These are phyloP conservation scores for Ophiostoma quercus DNA, from an alignment of 2,329 filamentous ascomycete genomes.

Conservation along the genomic window DNA sequence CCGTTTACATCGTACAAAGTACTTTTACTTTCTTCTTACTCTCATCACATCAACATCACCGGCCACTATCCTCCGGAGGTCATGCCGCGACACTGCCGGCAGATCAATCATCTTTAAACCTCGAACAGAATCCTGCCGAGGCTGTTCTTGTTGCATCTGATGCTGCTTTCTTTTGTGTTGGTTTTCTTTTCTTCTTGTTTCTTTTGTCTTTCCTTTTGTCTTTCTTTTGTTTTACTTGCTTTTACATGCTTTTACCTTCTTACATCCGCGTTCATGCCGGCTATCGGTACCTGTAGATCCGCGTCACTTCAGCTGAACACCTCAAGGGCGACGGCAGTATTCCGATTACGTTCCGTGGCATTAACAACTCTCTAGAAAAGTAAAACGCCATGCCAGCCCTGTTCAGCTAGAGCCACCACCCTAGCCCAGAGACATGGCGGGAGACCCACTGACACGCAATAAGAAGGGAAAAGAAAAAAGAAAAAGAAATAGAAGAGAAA, in stretches of 20 bases:
- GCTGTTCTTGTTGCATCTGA: neutral
- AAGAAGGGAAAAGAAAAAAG: neutral
- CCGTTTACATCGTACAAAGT: too few relatives aligned
- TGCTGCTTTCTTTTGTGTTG: neutral
- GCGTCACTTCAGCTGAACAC: neutral
- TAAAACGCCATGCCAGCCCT: neutral
- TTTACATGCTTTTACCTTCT: neutral
- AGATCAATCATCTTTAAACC: neutral
- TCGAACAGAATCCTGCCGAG: neutral
- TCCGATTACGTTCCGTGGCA: neutral
- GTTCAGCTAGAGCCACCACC: constrained; percentile 1
- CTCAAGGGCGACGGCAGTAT: neutral
- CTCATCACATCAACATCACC: neutral
- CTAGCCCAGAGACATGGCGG: neutral
- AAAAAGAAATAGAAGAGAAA: neutral
- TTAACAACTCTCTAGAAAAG: too few relatives aligned
- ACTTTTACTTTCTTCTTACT: neutral
- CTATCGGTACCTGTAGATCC: neutral
- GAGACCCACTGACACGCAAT: constrained; percentile 1
- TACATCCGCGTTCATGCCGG: neutral
- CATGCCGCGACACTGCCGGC: neutral
- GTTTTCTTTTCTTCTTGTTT: neutral
- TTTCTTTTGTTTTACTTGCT: neutral
- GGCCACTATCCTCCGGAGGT: neutral
- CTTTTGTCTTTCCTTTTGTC: neutral